Percentiles rank a stretch among this genome's conserved stretches.
These are phyloP conservation scores for Dioscorea dumetorum DNA, from an alignment of 106 monocot genomes.

Conservation along the genomic window DNA sequence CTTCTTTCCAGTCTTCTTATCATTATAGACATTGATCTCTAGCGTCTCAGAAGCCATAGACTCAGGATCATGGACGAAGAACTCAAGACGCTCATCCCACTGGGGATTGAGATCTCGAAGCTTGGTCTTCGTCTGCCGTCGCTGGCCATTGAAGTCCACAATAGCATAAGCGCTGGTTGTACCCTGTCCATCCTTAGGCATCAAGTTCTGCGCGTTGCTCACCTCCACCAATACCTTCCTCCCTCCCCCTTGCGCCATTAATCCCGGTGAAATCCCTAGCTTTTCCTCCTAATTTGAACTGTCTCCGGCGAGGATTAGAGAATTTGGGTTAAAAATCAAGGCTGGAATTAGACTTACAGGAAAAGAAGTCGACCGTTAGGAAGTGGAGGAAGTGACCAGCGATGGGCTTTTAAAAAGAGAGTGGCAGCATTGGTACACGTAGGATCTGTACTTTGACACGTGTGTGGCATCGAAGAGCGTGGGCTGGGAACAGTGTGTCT, in stretches of 20 bases:
- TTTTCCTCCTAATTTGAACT: too few relatives aligned
- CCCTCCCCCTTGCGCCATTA: slow-evolving; percentile 22
- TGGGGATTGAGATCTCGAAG: slow-evolving; percentile 73
- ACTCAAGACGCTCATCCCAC: slow-evolving; percentile 93
- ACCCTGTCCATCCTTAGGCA: slow-evolving; percentile 97
- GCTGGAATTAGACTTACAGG: too few relatives aligned
- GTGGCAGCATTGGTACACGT: too few relatives aligned
- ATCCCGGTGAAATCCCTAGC: background rate
- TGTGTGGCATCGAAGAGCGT: too few relatives aligned
- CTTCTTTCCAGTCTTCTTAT: slow-evolving; percentile 51
- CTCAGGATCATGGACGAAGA: slow-evolving; percentile 66
- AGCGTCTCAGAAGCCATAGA: slow-evolving; percentile 55
- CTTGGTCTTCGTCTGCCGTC: slow-evolving; percentile 72
- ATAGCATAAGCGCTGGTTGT: slow-evolving; percentile 83
- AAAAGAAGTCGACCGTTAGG: too few relatives aligned
- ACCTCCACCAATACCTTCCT: slow-evolving; percentile 73
- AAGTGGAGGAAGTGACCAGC: too few relatives aligned
- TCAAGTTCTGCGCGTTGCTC: slow-evolving; percentile 72
- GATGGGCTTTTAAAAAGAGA: too few relatives aligned
- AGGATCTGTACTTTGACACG: too few relatives aligned
- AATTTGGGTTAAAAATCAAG: too few relatives aligned
- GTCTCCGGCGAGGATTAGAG: too few relatives aligned
- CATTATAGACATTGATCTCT: slow-evolving; percentile 88
- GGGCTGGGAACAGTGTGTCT: too few relatives aligned
- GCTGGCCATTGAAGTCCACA: slow-evolving; percentile 90